Percentiles rank a stretch among this genome's conserved stretches.
Evolutionary conservation across 352 stramenopile genomes (phyloP).

Genomic region (Globisporangium paroecandrum): DNA sequence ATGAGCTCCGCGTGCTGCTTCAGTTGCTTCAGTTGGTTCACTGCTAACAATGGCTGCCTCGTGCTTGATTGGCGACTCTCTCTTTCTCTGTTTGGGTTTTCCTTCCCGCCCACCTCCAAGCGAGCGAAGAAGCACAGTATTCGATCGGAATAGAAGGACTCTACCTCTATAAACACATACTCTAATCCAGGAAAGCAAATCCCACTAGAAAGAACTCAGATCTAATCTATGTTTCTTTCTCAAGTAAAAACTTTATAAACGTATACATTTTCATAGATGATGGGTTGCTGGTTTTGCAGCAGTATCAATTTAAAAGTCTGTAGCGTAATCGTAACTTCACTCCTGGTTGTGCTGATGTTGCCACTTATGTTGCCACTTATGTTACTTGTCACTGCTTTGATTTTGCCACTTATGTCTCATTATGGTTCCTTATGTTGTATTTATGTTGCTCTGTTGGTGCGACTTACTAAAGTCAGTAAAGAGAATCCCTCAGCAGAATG

Average conservation of each 20-base stretch:
- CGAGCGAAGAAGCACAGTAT: not conserved
- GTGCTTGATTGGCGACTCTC: conserved; percentile 10
- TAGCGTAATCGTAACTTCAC: conserved; percentile 3
- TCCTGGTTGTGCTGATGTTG: not conserved
- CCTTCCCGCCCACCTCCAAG: not conserved
- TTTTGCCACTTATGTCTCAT: too few species aligned
- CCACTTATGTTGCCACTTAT: not conserved
- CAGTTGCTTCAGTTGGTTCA: not conserved
- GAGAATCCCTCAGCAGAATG: not conserved
- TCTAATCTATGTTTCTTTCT: not conserved
- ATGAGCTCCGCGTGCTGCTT: conserved; percentile 4
- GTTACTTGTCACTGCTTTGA: too few species aligned
- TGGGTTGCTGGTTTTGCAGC: not conserved
- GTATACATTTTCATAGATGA: not conserved
- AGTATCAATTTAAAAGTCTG: not conserved
- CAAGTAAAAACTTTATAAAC: not conserved
- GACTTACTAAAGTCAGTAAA: not conserved
- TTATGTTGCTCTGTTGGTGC: too few species aligned
- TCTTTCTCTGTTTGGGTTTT: not conserved
- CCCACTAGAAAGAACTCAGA: not conserved
- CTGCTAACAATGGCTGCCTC: not conserved
- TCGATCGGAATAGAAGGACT: not conserved
- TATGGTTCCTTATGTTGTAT: too few species aligned
- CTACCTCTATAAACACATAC: not conserved
- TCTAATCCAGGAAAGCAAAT: not conserved